These are phyloP conservation scores for Sugiyamaella floridensis DNA, from an alignment of 805 yeast species.

Conservation along the genomic window DNA sequence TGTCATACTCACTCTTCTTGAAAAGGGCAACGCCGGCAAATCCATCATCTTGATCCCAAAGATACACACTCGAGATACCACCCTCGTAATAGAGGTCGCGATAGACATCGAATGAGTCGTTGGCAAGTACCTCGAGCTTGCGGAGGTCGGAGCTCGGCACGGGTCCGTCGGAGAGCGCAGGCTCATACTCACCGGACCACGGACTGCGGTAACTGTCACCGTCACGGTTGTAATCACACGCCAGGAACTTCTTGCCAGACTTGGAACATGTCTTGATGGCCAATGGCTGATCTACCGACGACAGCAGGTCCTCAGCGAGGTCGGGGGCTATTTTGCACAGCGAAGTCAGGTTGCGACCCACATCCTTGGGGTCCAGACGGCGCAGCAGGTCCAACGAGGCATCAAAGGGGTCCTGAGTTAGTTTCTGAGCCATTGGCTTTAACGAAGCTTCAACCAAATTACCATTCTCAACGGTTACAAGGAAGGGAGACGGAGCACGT, in stretches of 20 bases:
- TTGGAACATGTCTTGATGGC: slow-evolving; percentile 42
- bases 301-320: slow-evolving; percentile 77
- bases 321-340: slow-evolving; percentile 52
- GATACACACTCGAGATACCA: slow-evolving; percentile 79
- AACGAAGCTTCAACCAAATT: background rate
- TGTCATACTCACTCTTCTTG: slow-evolving; percentile 55
- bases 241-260: slow-evolving; percentile 61
- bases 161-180: slow-evolving; percentile 57
- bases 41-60: slow-evolving; percentile 81
- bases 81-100: slow-evolving; percentile 94
- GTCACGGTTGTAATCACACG: slow-evolving; percentile 94
- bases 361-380: slow-evolving; percentile 62
- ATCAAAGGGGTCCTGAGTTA: slow-evolving; percentile 47
- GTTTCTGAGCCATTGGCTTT: background rate
- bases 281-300: slow-evolving; percentile 84
- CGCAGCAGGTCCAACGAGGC: slow-evolving; percentile 74
- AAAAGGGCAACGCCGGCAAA: slow-evolving; percentile 90
- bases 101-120: slow-evolving; percentile 86
- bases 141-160: slow-evolving; percentile 63
- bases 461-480: background rate
- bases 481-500: background rate
- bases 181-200: slow-evolving; percentile 69
- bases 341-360: slow-evolving; percentile 40
- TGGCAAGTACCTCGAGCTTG: slow-evolving; percentile 70
- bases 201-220: slow-evolving; percentile 91